Base-by-base conservation (phyloP, 768 basidiomycete species). In the Cyclocybe aegerita region DNA sequence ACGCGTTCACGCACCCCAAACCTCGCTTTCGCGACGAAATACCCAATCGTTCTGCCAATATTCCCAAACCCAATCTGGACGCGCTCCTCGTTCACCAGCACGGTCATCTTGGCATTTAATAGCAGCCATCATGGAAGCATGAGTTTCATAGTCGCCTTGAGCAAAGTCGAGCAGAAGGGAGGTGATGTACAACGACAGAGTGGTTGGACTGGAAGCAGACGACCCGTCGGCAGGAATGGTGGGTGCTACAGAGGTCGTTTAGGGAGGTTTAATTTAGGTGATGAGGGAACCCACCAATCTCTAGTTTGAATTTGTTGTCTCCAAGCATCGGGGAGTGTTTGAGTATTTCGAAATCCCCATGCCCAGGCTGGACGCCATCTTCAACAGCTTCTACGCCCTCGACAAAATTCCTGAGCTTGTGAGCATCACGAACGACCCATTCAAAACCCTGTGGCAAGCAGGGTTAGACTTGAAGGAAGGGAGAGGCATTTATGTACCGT, bases 51-150 rank as follows among this genome's bases (percentile, higher is more conserved):
- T 78, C 52, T 86, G 80, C 82, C 85, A 86, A 48, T 69, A 70
- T 49, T 88, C 83, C 86, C 87, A 90, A 17, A 83, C 71, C 85
- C 86, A 90, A 37, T 86, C 80, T 30, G 83, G 71, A 11, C 85
- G 80, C 0, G 82, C 80, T 4, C 83, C 80, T 9, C 83, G 75
- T 58, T 83, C 78, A 5, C 86, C 87, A 9, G 70, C 66, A 42
- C 79, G 73, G 54, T 83, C 79, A 49, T 81, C 78, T 55, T 82
- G 78, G 40, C 79, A 82, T 59, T 84, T 87, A 52, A 90, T 83
- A 9, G 83, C 87, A 10, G 81, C 78, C 72, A 89, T 82, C 74
- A 90, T 86, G 9, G 85, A 81, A 4, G 84, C 78, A 9, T 73
- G 71, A 46, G 79, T 74, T 60, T 85, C 81, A 60, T 81, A 83